Base-by-base conservation (phyloP, 2,329 filamentous ascomycete genomes). In the Ophiostoma pallidulum region DNA sequence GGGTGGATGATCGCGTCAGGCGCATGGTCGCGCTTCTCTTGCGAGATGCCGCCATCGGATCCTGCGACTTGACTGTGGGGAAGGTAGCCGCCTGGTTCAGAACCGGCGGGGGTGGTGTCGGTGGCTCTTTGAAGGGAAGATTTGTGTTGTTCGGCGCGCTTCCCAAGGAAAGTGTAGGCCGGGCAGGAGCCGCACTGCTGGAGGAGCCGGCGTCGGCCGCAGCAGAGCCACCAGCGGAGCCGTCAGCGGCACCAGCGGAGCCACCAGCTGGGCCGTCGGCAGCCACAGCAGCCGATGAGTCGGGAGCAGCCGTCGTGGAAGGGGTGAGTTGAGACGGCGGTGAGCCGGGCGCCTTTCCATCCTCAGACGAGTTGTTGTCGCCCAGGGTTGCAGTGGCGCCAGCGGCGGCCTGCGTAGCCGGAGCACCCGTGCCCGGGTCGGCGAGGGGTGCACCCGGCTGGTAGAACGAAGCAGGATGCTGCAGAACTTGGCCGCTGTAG, bases 301-400 rank as follows among this genome's bases (percentile, higher is more conserved):
- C n/a, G n/a, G 19, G 35, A 8, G 20, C 1, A 7, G 22, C 9
- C 28, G 24, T 19, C 35, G 13, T 16, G 37, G 26, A 13, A 41
- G 37, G 9, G 37, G 16, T 22, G 37, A 16, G 5, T n/a, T n/a
- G n/a, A n/a, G n/a, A n/a, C n/a, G n/a, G n/a, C n/a, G 41, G 32
- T 3, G 47, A 37, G 19, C 28, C 39, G 12, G 22, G 31, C 3
- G 38, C 19, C 19, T 53, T 53, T 40, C 52, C 52, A 8, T 47
- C 50, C 6, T 54, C 52, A 8, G 51, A 45, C 3, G 50, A 54
- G 38, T 47, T 50, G 50, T 28, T 48, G 45, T 50, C 45, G 26
- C 38, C 44, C 3, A 45, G 35, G 1, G 41, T 48, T 4, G 40
- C 28, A 4, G 45, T 29, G 32, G 22, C 20, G 13, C 31, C 41